Evolutionary conservation across 2,329 filamentous ascomycete genomes (phyloP).

Genomic region (Huntiella moniliformis): DNA sequence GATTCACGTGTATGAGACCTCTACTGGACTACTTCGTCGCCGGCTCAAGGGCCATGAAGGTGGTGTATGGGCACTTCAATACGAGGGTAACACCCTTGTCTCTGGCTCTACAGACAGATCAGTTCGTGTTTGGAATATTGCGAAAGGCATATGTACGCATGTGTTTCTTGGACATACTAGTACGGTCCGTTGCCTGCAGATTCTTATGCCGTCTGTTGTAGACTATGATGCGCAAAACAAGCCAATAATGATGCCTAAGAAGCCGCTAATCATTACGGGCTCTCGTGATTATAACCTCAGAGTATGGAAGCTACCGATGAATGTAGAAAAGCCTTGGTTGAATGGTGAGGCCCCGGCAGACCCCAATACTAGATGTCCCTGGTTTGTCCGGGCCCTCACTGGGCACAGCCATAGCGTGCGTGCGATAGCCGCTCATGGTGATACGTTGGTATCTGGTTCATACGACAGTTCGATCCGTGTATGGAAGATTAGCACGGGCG

Average conservation of each 20-base stretch:
- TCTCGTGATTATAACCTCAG: conserved; percentile 86
- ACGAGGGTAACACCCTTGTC: conserved; percentile 84
- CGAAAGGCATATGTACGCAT: conserved; percentile 78
- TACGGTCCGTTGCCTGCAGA: conserved; percentile 87
- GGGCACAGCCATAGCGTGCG: conserved; percentile 89
- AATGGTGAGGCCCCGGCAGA: conserved; percentile 48
- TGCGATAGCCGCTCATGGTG: conserved; percentile 83
- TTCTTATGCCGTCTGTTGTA: conserved; percentile 69
- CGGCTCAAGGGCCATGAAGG: conserved; percentile 87
- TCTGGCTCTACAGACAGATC: conserved; percentile 92
- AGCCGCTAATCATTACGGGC: conserved; percentile 91
- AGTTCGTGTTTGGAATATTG: conserved; percentile 99
- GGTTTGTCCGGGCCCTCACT: conserved; percentile 71
- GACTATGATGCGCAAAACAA: conserved; percentile 53
- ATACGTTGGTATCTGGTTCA: conserved; percentile 91
- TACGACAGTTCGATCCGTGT: conserved; percentile 92
- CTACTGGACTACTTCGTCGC: conserved; percentile 68
- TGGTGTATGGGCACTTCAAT: conserved; percentile 93
- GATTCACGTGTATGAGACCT: conserved; percentile 95
- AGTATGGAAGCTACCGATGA: conserved; percentile 82
- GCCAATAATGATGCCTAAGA: conserved; percentile 74
- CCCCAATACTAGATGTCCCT: conserved; percentile 57
- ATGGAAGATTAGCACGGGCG: conserved; percentile 93
- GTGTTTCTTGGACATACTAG: conserved; percentile 96
- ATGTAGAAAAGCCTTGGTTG: conserved; percentile 57